These are phyloP conservation scores for Scedosporium minutisporum DNA, from an alignment of 2,329 filamentous ascomycete species.

Conservation along the genomic window DNA sequence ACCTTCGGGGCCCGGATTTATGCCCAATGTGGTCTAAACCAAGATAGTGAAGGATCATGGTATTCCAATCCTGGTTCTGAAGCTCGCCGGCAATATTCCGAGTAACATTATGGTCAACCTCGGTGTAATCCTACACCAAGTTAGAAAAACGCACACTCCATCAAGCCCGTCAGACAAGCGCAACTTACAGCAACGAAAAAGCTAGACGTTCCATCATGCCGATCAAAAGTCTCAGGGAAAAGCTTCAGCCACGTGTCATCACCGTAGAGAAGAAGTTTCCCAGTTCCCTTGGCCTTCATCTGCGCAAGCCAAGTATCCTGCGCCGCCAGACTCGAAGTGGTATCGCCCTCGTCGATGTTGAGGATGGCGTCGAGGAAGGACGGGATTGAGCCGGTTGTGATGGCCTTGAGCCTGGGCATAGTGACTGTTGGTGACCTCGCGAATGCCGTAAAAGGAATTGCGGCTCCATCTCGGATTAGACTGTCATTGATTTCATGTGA, in stretches of 20 bases:
- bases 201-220: conserved; percentile 86
- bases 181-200: conserved; percentile 88
- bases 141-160: neutral
- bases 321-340: conserved; percentile 71
- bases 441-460: conserved; percentile 89
- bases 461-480: conserved; percentile 72
- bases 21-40: conserved; percentile 96
- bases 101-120: conserved; percentile 96
- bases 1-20: conserved; percentile 83
- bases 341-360: conserved; percentile 92
- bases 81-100: conserved; percentile 76
- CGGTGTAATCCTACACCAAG: conserved; percentile 73
- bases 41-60: conserved; percentile 89
- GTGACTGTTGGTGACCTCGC: conserved; percentile 96
- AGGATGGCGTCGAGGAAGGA: conserved; percentile 95
- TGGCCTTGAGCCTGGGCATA: conserved; percentile 94
- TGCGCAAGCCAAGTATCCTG: conserved; percentile 97
- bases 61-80: conserved; percentile 72
- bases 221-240: conserved; percentile 80
- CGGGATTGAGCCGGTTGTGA: conserved; percentile 95
- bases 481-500: conserved; percentile 31
- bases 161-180: neutral
- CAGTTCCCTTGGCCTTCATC: conserved; percentile 62
- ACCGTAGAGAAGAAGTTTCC: conserved; percentile 86
- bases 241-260: conserved; percentile 98